These are phyloP conservation scores for Pythium sukuiense DNA, from an alignment of 352 stramenopile genomes.

Conservation along the genomic window DNA sequence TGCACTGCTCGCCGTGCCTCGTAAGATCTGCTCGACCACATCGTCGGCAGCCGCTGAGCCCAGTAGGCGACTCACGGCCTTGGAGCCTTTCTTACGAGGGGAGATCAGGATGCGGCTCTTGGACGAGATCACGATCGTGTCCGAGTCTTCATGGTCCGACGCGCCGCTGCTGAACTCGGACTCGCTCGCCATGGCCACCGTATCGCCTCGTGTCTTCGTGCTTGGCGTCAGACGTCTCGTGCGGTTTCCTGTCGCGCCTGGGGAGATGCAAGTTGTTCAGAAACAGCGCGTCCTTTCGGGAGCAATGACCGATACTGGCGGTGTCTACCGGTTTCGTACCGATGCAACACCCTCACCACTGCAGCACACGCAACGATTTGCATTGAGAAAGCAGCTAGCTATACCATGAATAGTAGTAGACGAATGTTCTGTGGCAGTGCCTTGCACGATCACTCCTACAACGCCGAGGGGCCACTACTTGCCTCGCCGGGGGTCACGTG, in stretches of 20 bases:
- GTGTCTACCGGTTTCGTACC: neutral
- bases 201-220: neutral
- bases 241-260: neutral
- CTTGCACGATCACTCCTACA: neutral
- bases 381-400: neutral
- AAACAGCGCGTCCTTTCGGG: neutral
- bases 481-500: neutral
- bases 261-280: constrained; percentile 1
- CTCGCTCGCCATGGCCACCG: constrained; percentile 11
- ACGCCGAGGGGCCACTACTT: neutral
- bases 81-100: constrained; percentile 35
- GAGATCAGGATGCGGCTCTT: constrained; percentile 67
- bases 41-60: constrained; percentile 20
- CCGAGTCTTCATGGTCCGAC: constrained; percentile 32
- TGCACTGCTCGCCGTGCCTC: neutral
- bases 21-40: constrained; percentile 21
- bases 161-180: constrained; percentile 16
- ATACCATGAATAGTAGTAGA: neutral
- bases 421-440: neutral
- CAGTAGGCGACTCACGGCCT: constrained; percentile 23
- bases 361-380: neutral
- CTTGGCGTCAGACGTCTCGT: neutral
- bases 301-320: neutral
- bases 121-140: constrained; percentile 60
- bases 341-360: neutral